Evolutionary conservation across 495 filamentous ascomycete genomes (phyloP).

Genomic region (Podospora appendiculata): DNA sequence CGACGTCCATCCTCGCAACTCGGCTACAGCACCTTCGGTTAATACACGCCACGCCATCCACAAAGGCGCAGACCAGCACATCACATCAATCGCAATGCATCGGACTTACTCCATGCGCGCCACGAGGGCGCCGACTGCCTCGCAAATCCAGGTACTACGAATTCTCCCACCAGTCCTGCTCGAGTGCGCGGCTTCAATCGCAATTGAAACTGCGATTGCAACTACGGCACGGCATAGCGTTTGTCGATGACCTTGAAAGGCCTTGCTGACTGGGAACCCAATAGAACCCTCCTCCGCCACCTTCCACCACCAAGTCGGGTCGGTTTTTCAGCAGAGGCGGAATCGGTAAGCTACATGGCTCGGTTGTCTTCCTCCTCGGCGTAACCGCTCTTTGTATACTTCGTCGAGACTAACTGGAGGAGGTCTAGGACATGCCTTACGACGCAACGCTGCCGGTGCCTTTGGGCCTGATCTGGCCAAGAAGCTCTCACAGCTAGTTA

Average conservation of each 20-base stretch:
- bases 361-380: no score
- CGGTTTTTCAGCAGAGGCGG: slow-evolving; percentile 80
- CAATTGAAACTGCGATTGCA: no score
- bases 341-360: slow-evolving; percentile 56
- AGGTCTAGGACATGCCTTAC: slow-evolving; percentile 79
- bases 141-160: slow-evolving; percentile 36
- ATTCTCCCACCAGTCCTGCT: background rate
- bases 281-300: slow-evolving; percentile 87
- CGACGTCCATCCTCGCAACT: background rate
- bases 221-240: no score
- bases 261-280: slow-evolving; percentile 19
- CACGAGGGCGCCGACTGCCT: slow-evolving; percentile 78
- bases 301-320: slow-evolving; percentile 82
- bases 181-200: no score
- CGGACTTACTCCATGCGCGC: slow-evolving; percentile 98
- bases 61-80: background rate
- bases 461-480: slow-evolving; percentile 95
- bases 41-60: background rate
- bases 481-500: slow-evolving; percentile 95
- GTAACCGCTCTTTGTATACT: no score
- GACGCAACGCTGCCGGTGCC: slow-evolving; percentile 81
- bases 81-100: slow-evolving; percentile 59
- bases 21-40: no score
- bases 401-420: no score
- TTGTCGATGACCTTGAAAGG: no score